Conservation (phyloP, 495 filamentous ascomycete species). For the Geoglossum glabrum region DNA sequence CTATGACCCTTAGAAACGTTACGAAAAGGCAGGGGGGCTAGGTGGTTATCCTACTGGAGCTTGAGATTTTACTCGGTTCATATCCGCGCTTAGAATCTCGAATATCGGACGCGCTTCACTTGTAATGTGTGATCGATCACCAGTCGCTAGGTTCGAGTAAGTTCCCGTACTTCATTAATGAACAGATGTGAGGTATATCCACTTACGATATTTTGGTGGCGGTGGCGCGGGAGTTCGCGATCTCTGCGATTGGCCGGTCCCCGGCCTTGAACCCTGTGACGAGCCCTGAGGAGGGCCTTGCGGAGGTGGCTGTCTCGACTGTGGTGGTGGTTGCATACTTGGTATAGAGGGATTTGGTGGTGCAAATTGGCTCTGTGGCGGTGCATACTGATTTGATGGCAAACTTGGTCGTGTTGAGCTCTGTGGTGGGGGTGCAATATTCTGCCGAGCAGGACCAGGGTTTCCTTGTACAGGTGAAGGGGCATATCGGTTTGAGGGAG, state of each 20-base stretch:
- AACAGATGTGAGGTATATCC: neutral
- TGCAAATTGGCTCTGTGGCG: slow-evolving; percentile 10
- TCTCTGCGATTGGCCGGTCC: slow-evolving; percentile 29
- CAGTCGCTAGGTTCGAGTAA: slow-evolving; percentile 31
- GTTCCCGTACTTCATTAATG: slow-evolving; percentile 8
- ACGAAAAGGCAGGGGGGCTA: neutral
- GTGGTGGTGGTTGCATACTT: slow-evolving; percentile 7
- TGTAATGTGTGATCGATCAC: slow-evolving; percentile 83
- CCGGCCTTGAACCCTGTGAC: slow-evolving; percentile 26
- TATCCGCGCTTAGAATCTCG: slow-evolving; percentile 62
- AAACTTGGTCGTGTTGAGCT: neutral
- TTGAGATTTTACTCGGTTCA: slow-evolving; percentile 66
- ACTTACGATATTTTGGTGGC: slow-evolving; percentile 49
- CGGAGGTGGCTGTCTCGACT: slow-evolving; percentile 7
- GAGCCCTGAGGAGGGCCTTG: slow-evolving; percentile 17
- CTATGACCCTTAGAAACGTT: neutral
- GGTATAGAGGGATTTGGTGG: slow-evolving; percentile 10
- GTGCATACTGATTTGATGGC: slow-evolving; percentile 16
- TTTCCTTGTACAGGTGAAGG: slow-evolving; percentile 43
- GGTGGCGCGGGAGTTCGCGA: slow-evolving; percentile 21
- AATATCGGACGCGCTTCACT: slow-evolving; percentile 51
- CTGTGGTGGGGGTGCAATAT: neutral
- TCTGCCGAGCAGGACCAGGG: slow-evolving; percentile 25
- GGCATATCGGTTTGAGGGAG: slow-evolving; percentile 68
- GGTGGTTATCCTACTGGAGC: slow-evolving; percentile 32